These are phyloP conservation scores for Lithohypha guttulata DNA, from an alignment of 2,329 filamentous ascomycete genomes.

Conservation along the genomic window DNA sequence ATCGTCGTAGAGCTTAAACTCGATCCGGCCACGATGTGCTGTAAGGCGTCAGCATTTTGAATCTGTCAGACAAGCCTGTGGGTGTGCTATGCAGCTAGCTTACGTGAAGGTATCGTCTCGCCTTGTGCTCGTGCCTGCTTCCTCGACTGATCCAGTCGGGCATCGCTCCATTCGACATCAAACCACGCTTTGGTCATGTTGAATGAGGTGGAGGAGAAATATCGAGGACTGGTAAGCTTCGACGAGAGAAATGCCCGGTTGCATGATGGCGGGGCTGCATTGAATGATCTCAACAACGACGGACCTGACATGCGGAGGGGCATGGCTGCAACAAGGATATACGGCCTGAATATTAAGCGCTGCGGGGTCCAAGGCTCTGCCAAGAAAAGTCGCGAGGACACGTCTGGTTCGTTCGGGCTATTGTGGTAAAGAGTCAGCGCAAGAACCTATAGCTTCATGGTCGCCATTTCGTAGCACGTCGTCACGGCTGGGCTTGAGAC, in stretches of 20 bases:
- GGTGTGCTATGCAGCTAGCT: constrained; percentile 12
- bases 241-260: constrained; percentile 10
- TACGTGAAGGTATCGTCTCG: constrained; percentile 37
- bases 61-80: constrained; percentile 4
- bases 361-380: constrained; percentile 6
- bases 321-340: constrained; percentile 4
- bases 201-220: constrained; percentile 40
- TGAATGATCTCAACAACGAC: constrained; percentile 18
- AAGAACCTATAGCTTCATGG: too few species aligned
- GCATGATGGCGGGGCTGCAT: constrained; percentile 27
- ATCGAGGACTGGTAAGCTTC: constrained; percentile 12
- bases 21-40: constrained; percentile 71
- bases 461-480: too few species aligned
- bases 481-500: too few species aligned
- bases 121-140: constrained; percentile 34
- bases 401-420: constrained; percentile 3
- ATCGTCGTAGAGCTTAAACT: constrained; percentile 78
- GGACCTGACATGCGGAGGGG: constrained; percentile 13
- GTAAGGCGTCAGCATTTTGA: constrained; percentile 13
- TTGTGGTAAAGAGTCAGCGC: constrained; percentile 1
- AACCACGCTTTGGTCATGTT: constrained; percentile 73
- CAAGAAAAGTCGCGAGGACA: constrained; percentile 3
- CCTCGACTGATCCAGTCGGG: background rate
- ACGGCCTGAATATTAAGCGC: background rate
- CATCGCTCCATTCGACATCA: constrained; percentile 54